phyloP scores from a whole-genome alignment of 495 filamentous ascomycete genomes.

The Penicillium pancosmium region DNA sequence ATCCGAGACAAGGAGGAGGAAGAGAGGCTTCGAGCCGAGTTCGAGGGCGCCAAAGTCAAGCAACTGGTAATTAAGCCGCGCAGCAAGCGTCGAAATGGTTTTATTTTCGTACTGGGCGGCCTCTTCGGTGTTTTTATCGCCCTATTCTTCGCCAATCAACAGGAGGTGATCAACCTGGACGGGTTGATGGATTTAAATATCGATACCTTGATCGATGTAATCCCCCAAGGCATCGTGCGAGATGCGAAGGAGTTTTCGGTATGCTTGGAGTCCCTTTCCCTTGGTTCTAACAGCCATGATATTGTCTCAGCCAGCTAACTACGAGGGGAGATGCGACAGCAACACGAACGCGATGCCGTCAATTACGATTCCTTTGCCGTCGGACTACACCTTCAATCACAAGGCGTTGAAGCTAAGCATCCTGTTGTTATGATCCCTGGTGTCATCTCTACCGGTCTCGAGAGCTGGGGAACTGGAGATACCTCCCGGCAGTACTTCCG shows the following conservation, averaged over 20 bases:
- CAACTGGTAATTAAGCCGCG: constrained; percentile 53
- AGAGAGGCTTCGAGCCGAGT: constrained; percentile 29
- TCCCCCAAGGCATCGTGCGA: constrained; percentile 78
- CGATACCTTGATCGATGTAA: constrained; percentile 77
- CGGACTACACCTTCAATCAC: constrained; percentile 76
- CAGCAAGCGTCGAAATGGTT: constrained; percentile 69
- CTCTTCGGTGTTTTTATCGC: constrained; percentile 81
- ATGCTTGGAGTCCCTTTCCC: constrained; percentile 16
- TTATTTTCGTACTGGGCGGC: constrained; percentile 82
- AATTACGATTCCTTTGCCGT: constrained; percentile 93
- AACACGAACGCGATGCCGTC: constrained; percentile 82
- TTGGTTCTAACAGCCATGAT: constrained; percentile 5
- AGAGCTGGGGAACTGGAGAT: constrained; percentile 91
- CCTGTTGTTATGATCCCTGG: constrained; percentile 97
- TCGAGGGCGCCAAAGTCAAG: constrained; percentile 33
- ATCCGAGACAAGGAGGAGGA: constrained; percentile 23
- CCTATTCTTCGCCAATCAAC: constrained; percentile 79
- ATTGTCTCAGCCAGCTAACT: constrained; percentile 12
- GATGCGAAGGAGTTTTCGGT: constrained; percentile 86
- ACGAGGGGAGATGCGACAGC: constrained; percentile 41
- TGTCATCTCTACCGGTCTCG: constrained; percentile 94
- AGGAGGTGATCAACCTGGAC: constrained; percentile 82
- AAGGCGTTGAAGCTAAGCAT: constrained; percentile 81
- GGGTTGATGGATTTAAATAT: constrained; percentile 80
- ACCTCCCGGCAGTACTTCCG: constrained; percentile 86